These are phyloP conservation scores for Lolium perenne DNA, from an alignment of 176 grass and related monocot species.

Conservation along the genomic window DNA sequence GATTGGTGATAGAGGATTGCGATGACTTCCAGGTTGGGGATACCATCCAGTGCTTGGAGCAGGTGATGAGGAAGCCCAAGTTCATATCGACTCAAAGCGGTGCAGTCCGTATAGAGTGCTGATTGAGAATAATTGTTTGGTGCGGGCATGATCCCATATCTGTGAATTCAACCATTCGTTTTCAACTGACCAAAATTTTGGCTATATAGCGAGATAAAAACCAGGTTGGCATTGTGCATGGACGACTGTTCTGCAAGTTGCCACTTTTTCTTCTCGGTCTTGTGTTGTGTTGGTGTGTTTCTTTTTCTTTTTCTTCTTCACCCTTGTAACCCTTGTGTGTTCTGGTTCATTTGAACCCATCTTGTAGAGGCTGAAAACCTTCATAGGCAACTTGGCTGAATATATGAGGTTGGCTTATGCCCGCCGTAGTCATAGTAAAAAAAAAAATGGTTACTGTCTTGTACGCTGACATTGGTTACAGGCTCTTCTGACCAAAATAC, in stretches of 20 bases:
- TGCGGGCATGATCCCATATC: conserved; percentile 10
- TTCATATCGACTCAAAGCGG: conserved; percentile 89
- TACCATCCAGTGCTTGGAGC: conserved; percentile 82
- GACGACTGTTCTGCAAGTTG: neutral
- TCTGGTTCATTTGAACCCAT: too few species aligned
- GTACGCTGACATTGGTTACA: too few species aligned
- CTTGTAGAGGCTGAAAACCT: too few species aligned
- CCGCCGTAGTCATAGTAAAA: too few species aligned
- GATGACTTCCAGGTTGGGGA: conserved; percentile 86
- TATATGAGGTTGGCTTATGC: too few species aligned
- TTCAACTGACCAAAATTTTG: conserved; percentile 47
- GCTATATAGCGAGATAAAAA: conserved; percentile 17
- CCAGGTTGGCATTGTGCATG: neutral
- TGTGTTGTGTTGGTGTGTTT: too few species aligned
- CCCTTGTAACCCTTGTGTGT: too few species aligned
- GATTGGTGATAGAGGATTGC: conserved; percentile 87
- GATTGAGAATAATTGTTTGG: conserved; percentile 33
- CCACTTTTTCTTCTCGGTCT: too few species aligned
- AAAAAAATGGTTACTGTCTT: too few species aligned
- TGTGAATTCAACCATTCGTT: conserved; percentile 37
- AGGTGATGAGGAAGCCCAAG: conserved; percentile 89
- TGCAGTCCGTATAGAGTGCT: conserved; percentile 91
- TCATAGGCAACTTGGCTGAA: too few species aligned
- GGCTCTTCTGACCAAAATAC: too few species aligned
- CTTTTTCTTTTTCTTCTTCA: too few species aligned